A percentile compares a stretch with the other conserved stretches of the same genome.
These are phyloP conservation scores for Yarrowia sp. DNA, from an alignment of 805 yeast genomes.

Conservation along the genomic window DNA sequence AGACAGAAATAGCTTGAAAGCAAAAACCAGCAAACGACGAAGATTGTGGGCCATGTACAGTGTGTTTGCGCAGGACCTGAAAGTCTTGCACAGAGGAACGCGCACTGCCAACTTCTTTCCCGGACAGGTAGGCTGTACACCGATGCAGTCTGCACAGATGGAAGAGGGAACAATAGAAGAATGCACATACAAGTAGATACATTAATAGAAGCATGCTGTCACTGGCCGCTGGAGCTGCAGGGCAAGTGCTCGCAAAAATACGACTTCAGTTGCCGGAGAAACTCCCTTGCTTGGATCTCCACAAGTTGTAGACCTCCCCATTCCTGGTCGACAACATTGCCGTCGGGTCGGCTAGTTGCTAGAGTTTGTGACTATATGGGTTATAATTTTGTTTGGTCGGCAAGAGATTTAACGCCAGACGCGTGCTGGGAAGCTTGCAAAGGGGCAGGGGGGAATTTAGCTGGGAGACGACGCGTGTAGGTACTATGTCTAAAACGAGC, in stretches of 20 bases:
- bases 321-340: no score
- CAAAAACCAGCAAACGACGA: neutral
- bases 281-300: no score
- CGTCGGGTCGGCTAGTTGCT: constrained; percentile 1
- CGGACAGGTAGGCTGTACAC: constrained; percentile 2
- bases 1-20: neutral
- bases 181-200: no score
- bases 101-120: constrained; percentile 4
- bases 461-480: constrained; percentile 20
- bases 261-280: no score
- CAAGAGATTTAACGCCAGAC: constrained; percentile 22
- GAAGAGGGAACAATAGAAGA: neutral
- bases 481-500: constrained; percentile 4
- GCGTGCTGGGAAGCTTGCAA: constrained; percentile 17
- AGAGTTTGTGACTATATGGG: neutral
- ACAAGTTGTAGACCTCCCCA: no score
- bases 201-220: no score
- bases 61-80: no score
- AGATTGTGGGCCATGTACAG: neutral
- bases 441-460: constrained; percentile 23
- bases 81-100: neutral
- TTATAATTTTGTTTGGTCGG: constrained; percentile 6
- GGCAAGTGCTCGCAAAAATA: no score
- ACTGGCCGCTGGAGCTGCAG: no score
- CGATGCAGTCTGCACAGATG: constrained; percentile 1